Conservation (phyloP, 176 grass and related monocot species). For the Pontederia paniculata region DNA sequence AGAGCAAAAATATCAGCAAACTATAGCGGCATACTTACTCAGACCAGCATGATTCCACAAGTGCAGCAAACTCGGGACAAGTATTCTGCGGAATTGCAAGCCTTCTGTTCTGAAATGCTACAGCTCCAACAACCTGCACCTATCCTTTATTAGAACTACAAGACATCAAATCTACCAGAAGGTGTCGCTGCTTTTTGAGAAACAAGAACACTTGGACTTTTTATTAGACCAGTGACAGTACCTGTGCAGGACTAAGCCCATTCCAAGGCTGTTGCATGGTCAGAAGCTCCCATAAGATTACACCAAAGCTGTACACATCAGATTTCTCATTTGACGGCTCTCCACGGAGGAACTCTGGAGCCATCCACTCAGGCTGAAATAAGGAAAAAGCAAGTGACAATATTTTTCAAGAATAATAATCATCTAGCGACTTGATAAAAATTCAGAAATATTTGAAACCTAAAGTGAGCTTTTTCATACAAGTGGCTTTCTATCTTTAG, state of each 20-base stretch:
- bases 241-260: constrained; percentile 73
- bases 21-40: constrained; percentile 44
- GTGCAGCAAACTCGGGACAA: constrained; percentile 39
- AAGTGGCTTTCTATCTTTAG: too few relatives aligned
- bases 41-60: constrained; percentile 83
- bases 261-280: constrained; percentile 94
- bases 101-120: constrained; percentile 91
- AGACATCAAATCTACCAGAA: neutral
- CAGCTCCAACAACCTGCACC: constrained; percentile 73
- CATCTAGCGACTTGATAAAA: too few relatives aligned
- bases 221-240: neutral
- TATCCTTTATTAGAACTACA: neutral
- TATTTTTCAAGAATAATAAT: neutral
- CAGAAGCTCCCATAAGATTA: constrained; percentile 88
- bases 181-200: neutral
- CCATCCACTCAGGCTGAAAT: constrained; percentile 94
- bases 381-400: neutral
- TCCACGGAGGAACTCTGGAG: constrained; percentile 72
- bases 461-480: too few relatives aligned
- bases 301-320: constrained; percentile 83
- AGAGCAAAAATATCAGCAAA: neutral
- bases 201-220: neutral
- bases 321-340: constrained; percentile 89
- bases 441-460: too few relatives aligned
- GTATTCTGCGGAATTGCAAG: constrained; percentile 53